Evolutionary conservation across 2,329 filamentous ascomycete genomes (phyloP).

Genomic region (Aspergillus sp.): DNA sequence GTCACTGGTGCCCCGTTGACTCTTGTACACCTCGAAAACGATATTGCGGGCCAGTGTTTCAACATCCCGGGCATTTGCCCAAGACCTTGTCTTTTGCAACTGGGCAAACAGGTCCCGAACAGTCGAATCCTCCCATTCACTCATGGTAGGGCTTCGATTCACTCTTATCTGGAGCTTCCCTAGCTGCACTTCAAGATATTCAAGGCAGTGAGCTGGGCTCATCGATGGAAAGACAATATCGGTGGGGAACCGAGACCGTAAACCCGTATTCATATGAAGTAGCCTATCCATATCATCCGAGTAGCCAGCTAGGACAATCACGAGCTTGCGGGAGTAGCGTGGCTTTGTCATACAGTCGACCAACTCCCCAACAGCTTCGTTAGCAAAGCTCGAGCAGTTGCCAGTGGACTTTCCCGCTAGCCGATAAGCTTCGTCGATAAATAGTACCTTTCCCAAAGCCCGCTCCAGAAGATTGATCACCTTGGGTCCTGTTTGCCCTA

Average conservation of each 20-base stretch:
- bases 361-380: conserved; percentile 36
- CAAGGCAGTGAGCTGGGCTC: neutral
- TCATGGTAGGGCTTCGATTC: neutral
- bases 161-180: neutral
- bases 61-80: neutral
- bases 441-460: conserved; percentile 64
- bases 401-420: conserved; percentile 49
- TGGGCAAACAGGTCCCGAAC: neutral
- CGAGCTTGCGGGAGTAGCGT: neutral
- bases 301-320: conserved; percentile 5
- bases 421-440: conserved; percentile 70
- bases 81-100: neutral
- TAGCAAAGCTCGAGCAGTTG: neutral
- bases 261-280: neutral
- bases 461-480: conserved; percentile 59
- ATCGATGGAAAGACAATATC: neutral
- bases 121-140: neutral
- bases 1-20: neutral
- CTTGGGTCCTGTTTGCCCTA: conserved; percentile 69
- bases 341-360: conserved; percentile 11
- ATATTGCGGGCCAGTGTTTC: neutral
- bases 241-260: neutral
- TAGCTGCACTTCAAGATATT: neutral
- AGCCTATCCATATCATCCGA: neutral
- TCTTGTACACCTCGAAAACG: neutral